Base-by-base conservation (phyloP, 345 rosid species). In the Rhodomyrtus tomentosa region DNA sequence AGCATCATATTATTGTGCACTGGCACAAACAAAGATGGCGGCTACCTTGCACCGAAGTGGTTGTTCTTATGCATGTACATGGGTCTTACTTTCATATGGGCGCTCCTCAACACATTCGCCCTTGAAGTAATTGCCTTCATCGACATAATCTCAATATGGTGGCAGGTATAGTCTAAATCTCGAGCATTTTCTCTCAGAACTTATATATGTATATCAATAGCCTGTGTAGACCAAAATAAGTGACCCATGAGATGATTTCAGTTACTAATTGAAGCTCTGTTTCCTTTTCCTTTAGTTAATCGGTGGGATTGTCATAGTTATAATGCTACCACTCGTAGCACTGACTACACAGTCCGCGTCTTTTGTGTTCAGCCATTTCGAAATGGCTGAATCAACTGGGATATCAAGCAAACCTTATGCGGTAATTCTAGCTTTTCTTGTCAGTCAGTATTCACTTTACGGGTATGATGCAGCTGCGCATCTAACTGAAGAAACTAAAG, bases 401-500 rank as follows among this genome's bases (percentile, higher is more conserved):
- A 85, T 92, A 55, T 89, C 92, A 16, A 90, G 92, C 87, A 90
- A 89, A 82, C 92, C 94, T 40, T 93, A 91, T 73, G 93, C 91
- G 7, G 92, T 89, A 27, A 76, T 92, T 81, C 87, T 92, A 51
- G 87, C 94, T 74, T 90, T 93, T 72, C 92, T 92, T 2, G 93
- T 92, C 16, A 93, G 94, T 81, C 93, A 92, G 83, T 93, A 92
- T 85, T 93, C 92, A 16, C 81, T 92, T 3, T 93, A 92, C 42
- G 94, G 93, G 72, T 93, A 93, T 52, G 94, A 92, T 84, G 90
- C 94, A 13, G 93, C 94, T 10, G 96, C 93, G 7, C 94, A 92
- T 87, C 84, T 92, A n/a, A 93, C 96, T 9, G 94, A 93, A 86
- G 96, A 93, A 89, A 93, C 96, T 20, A 93, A 88, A 87, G 93